phyloP scores from a whole-genome alignment of 768 basidiomycete species.

The Podaxis pistillaris region DNA sequence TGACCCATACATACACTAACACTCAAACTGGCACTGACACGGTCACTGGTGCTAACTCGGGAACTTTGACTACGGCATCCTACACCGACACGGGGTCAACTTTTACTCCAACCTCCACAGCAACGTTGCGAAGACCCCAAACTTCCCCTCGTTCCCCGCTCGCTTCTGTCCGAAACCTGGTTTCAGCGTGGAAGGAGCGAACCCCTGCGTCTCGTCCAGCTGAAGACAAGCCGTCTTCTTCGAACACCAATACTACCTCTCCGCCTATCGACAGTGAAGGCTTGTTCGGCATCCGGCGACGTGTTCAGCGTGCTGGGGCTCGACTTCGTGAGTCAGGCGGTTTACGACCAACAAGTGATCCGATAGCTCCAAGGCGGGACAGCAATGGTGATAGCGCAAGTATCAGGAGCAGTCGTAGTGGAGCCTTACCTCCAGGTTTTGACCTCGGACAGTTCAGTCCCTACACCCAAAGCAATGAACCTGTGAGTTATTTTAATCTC shows the following conservation, averaged over 20 bases:
- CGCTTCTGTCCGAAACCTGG: slow-evolving; percentile 74
- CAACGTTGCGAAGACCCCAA: slow-evolving; percentile 61
- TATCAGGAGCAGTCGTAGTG: slow-evolving; percentile 30
- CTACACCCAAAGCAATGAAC: slow-evolving; percentile 48
- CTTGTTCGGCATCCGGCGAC: slow-evolving; percentile 50
- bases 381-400: slow-evolving; percentile 26
- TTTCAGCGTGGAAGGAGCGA: slow-evolving; percentile 78
- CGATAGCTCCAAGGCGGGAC: slow-evolving; percentile 23
- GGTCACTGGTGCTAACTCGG: slow-evolving; percentile 28
- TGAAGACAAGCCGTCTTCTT: slow-evolving; percentile 36
- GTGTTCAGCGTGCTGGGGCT: slow-evolving; percentile 37
- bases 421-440: slow-evolving; percentile 39
- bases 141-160: slow-evolving; percentile 69
- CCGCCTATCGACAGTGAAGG: slow-evolving; percentile 38
- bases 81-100: slow-evolving; percentile 38
- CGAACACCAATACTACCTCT: slow-evolving; percentile 29
- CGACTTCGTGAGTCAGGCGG: slow-evolving; percentile 32
- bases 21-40: slow-evolving; percentile 43
- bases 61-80: slow-evolving; percentile 32
- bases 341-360: slow-evolving; percentile 21
- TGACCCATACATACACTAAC: slow-evolving; percentile 29
- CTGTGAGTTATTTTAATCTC: slow-evolving; percentile 33
- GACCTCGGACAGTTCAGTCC: slow-evolving; percentile 44
- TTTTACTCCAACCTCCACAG: slow-evolving; percentile 39
- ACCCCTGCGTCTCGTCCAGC: slow-evolving; percentile 44